Percentiles rank a stretch among this genome's conserved stretches.
Conservation (phyloP, 352 stramenopile species). For the Phytophthora pinifolia region DNA sequence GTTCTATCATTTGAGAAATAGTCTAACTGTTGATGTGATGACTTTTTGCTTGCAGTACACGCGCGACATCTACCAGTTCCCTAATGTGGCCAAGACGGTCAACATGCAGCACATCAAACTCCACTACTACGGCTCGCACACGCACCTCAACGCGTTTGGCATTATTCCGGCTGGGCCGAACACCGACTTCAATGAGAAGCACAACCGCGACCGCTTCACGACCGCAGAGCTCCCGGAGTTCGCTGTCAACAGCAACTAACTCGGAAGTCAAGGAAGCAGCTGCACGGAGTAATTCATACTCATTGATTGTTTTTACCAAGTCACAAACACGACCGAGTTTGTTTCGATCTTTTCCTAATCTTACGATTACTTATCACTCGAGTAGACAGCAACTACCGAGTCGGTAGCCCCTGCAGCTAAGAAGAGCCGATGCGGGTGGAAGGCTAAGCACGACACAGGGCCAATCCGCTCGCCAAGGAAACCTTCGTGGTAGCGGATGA, state of each 20-base stretch:
- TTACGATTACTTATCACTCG: constrained; percentile 61
- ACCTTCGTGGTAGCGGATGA: constrained; percentile 95
- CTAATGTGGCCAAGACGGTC: constrained; percentile 82
- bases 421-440: constrained; percentile 96
- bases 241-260: constrained; percentile 16
- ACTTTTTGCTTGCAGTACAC: constrained; percentile 45
- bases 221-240: constrained; percentile 38
- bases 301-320: constrained; percentile 11
- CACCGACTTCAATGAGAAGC: constrained; percentile 47
- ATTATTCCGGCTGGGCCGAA: constrained; percentile 90
- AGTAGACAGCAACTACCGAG: constrained; percentile 95
- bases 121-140: constrained; percentile 96
- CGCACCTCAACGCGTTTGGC: constrained; percentile 91
- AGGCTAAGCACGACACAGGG: constrained; percentile 95
- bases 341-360: no score
- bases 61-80: constrained; percentile 93
- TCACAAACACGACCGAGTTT: constrained; percentile 15
- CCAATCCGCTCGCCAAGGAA: constrained; percentile 97
- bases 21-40: neutral
- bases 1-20: neutral
- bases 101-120: constrained; percentile 97
- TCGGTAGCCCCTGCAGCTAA: constrained; percentile 95
- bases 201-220: constrained; percentile 70
- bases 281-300: constrained; percentile 7
- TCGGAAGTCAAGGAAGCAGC: neutral